These are phyloP conservation scores for Zasmidium citrigriseum DNA, from an alignment of 2,329 filamentous ascomycete genomes.

Conservation along the genomic window DNA sequence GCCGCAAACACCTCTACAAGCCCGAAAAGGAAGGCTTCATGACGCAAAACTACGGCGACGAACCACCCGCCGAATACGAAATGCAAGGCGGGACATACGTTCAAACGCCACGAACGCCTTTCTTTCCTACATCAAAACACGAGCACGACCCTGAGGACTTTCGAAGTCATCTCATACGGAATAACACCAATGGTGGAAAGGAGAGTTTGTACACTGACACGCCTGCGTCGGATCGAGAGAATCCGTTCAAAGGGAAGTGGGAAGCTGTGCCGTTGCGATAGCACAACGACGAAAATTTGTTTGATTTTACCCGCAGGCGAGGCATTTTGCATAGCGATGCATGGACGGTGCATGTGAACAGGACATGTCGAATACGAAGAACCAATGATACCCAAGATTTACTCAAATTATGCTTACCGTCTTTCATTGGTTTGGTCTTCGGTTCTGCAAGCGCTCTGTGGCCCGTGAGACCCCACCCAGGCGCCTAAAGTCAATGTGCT, in stretches of 20 bases:
- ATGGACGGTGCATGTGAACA: not conserved
- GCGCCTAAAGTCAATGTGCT: not conserved
- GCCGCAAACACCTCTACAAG: conserved; percentile 20
- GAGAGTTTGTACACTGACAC: conserved; percentile 26
- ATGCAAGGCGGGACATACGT: conserved; percentile 22
- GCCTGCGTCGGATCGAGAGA: conserved; percentile 19
- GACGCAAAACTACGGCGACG: conserved; percentile 8
- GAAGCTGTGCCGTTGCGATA: conserved; percentile 20
- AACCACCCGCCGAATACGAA: conserved; percentile 21
- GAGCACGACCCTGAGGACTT: conserved; percentile 17
- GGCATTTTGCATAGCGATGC: not conserved
- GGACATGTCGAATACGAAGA: not conserved
- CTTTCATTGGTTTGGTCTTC: not conserved
- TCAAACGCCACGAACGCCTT: conserved; percentile 23
- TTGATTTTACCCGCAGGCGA: not conserved
- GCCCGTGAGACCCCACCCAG: not conserved
- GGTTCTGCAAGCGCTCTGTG: not conserved
- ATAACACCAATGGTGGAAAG: conserved; percentile 1
- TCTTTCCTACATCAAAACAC: conserved; percentile 10
- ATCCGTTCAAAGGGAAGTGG: conserved; percentile 23
- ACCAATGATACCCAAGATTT: not conserved
- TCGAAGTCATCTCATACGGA: conserved; percentile 12
- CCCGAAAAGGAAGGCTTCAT: conserved; percentile 20
- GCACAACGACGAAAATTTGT: not conserved
- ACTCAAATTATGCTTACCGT: not conserved